A percentile compares a stretch with the other conserved stretches of the same genome.
Evolutionary conservation across 176 grass and related monocot species (phyloP).

Genomic region (Alloteropsis semialata): DNA sequence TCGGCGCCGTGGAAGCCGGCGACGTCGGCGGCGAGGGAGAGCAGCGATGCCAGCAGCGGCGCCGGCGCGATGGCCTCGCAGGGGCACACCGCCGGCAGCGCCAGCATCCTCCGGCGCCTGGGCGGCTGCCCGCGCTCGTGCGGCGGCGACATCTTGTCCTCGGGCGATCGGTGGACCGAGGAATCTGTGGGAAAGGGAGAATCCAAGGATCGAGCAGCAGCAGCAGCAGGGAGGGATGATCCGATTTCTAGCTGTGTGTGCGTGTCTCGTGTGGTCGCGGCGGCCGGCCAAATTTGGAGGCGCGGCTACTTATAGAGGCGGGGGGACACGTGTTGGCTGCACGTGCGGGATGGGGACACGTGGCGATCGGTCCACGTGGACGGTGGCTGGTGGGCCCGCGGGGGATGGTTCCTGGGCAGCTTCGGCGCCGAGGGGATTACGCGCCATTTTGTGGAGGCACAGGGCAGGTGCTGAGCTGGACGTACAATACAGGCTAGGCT

Average conservation of each 20-base stretch:
- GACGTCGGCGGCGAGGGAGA: constrained; percentile 39
- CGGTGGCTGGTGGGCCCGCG: background rate
- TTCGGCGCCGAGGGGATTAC: background rate
- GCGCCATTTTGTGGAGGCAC: background rate
- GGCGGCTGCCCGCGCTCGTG: constrained; percentile 12
- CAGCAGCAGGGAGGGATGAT: background rate
- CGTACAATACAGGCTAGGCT: too few species aligned
- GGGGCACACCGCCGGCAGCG: constrained; percentile 57
- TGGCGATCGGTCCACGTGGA: constrained; percentile 15
- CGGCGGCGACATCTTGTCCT: background rate
- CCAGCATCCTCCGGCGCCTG: constrained; percentile 31
- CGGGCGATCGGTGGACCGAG: background rate
- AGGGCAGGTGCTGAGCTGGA: background rate
- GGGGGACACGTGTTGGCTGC: background rate
- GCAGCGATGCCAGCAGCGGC: constrained; percentile 43
- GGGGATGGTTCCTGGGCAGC: constrained; percentile 19
- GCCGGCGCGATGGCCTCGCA: constrained; percentile 53
- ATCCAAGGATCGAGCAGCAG: background rate
- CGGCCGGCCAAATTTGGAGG: constrained; percentile 25
- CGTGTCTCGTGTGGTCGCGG: background rate
- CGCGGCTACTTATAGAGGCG: constrained; percentile 12
- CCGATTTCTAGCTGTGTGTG: too few species aligned
- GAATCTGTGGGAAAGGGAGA: background rate
- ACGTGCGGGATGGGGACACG: background rate
- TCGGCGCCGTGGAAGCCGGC: background rate